Evolutionary conservation across 129 eudicot genomes (phyloP), one percentile per base, ranked within the genome.

Genomic region (Pulicaria dysenterica): DNA sequence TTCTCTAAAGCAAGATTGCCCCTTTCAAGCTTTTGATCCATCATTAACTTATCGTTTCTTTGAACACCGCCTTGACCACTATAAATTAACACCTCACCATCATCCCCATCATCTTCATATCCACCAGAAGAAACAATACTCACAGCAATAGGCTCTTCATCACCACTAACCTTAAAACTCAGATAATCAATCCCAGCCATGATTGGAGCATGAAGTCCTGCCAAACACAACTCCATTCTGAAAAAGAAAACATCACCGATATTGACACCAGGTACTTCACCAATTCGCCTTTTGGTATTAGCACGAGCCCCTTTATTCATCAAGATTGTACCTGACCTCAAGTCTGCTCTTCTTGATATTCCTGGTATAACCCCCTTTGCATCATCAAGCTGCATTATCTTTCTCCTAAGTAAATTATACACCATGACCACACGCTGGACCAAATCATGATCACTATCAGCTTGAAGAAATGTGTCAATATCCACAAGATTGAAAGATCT

Each of bases 101-200:
- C 88, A 39, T 80, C 88, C 12, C 61, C 83, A 43, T 83, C 83
- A 62, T 86, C 91, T 51, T 86, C 91, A 67, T 86, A 86, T 19
- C 83, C 83, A n/a, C 91, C 91, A 1, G 91, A 83, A 0, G 91
- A 83, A 47, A 86, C 91, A 42, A 86, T 86, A 79, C 88, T 80
- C 6, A 86, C 81, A 0, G 91, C 91, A 61, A 86, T 56, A 0
- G 91, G 84, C 47, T 86, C 88, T 15, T 86, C 91, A 47, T 76
- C 85, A 15, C 68, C 64, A 47, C 79, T 75, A 19, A 73, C 75
- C 77, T 67, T 83, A 67, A 74, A 66, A 70, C 56, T 63, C 49
- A 86, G 47, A 55, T 81, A 80, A 74, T 86, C 88, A 36, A 86
- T 86, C 12, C 91, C 91, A 17, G 79, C 88, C 91, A 86, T 86